Evolutionary conservation across 441 rosid genomes (phyloP).

Genomic region (Corymbia calophylla): DNA sequence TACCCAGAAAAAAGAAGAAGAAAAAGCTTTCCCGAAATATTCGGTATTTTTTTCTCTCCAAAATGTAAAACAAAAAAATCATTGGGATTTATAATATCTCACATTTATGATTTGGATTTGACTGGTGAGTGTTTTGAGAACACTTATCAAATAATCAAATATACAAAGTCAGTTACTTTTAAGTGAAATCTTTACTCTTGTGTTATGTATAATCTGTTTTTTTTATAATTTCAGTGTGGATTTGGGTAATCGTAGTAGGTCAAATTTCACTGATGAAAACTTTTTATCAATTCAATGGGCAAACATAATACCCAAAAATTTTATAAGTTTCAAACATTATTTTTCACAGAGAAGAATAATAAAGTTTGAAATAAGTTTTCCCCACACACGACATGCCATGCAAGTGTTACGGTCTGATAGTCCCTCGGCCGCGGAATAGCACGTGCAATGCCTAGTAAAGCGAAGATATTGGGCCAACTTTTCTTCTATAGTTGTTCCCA

Average conservation of each 20-base stretch:
- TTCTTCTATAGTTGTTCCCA: no score
- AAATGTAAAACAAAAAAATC: neutral
- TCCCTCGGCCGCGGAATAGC: no score
- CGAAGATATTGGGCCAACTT: no score
- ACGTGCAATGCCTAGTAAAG: no score
- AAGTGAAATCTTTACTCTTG: neutral
- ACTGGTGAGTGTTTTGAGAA: neutral
- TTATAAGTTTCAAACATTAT: rapidly evolving
- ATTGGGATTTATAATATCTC: neutral
- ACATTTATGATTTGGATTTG: neutral
- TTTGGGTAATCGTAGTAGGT: neutral
- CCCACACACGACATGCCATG: neutral
- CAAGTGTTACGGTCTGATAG: no score
- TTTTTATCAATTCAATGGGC: neutral
- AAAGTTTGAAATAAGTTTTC: neutral
- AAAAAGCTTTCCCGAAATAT: neutral
- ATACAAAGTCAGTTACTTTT: neutral
- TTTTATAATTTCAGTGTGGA: rapidly evolving
- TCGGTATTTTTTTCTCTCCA: neutral
- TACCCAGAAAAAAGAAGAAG: neutral
- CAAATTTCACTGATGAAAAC: neutral
- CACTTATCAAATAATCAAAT: neutral
- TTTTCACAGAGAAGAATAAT: neutral
- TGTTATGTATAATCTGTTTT: neutral
- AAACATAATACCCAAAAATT: neutral